Conservation (phyloP, 2,329 filamentous ascomycete species). For the Botrytis pseudocinerea region DNA sequence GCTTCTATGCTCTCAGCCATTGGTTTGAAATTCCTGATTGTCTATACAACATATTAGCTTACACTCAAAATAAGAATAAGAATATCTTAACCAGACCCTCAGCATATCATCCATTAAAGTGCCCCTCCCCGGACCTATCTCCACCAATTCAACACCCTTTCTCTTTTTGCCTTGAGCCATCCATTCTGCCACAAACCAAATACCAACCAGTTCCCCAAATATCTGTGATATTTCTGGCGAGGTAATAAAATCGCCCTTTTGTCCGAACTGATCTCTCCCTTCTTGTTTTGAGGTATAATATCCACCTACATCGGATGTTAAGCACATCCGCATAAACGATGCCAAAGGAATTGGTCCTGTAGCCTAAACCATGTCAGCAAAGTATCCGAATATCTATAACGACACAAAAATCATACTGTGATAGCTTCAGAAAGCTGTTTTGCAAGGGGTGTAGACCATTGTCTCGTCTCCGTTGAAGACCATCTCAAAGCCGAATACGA, state of each 20-base stretch:
- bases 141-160: slow-evolving; percentile 81
- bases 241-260: slow-evolving; percentile 91
- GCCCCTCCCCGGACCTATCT: slow-evolving; percentile 89
- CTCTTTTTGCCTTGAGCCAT: slow-evolving; percentile 79
- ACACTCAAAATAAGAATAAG: slow-evolving; percentile 24
- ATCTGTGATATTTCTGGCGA: slow-evolving; percentile 97
- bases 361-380: slow-evolving; percentile 53
- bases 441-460: slow-evolving; percentile 92
- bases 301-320: slow-evolving; percentile 85
- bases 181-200: slow-evolving; percentile 98
- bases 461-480: slow-evolving; percentile 37
- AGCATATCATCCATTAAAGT: slow-evolving; percentile 97
- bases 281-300: slow-evolving; percentile 82
- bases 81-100: slow-evolving; percentile 57
- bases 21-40: slow-evolving; percentile 77
- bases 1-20: slow-evolving; percentile 76
- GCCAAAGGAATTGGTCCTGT: slow-evolving; percentile 92
- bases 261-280: slow-evolving; percentile 84
- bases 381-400: background rate
- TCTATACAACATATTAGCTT: slow-evolving; percentile 52
- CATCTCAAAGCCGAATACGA: slow-evolving; percentile 33
- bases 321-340: slow-evolving; percentile 97
- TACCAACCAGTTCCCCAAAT: slow-evolving; percentile 89
- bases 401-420: slow-evolving; percentile 54
- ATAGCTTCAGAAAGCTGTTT: slow-evolving; percentile 87